These are phyloP conservation scores for Nicotiana knightiana DNA, from an alignment of 257 asterid genomes.

Conservation along the genomic window DNA sequence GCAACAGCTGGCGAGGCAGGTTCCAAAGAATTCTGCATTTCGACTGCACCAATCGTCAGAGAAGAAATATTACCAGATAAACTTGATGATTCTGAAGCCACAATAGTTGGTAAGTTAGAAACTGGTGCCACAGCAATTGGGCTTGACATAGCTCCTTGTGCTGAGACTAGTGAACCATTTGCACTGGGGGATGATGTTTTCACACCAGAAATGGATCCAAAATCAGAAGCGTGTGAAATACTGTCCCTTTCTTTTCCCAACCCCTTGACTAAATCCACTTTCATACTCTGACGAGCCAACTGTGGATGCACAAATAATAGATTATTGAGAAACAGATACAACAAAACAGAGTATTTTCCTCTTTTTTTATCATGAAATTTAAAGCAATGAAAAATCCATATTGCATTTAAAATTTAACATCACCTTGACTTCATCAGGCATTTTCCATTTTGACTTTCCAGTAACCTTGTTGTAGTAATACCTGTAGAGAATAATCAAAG, in stretches of 20 bases:
- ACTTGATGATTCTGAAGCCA: slow-evolving; percentile 38
- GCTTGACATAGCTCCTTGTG: slow-evolving; percentile 43
- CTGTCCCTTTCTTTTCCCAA: slow-evolving; percentile 31
- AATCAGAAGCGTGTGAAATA: slow-evolving; percentile 29
- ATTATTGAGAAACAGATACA: slow-evolving; percentile 13
- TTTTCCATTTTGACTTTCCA: slow-evolving; percentile 70
- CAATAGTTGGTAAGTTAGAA: slow-evolving; percentile 31
- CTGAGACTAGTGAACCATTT: slow-evolving; percentile 28
- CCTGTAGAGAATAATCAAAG: slow-evolving; percentile 33
- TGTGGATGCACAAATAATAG: slow-evolving; percentile 17
- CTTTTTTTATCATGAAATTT: not conserved
- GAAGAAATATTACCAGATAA: slow-evolving; percentile 40
- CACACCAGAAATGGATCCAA: slow-evolving; percentile 37
- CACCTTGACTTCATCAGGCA: slow-evolving; percentile 91
- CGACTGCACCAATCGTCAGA: slow-evolving; percentile 28
- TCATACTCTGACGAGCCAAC: slow-evolving; percentile 68
- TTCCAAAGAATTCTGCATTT: slow-evolving; percentile 33
- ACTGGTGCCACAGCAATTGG: slow-evolving; percentile 50
- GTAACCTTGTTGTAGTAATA: slow-evolving; percentile 65
- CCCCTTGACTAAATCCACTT: slow-evolving; percentile 28
- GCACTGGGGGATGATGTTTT: slow-evolving; percentile 29
- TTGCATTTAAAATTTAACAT: slow-evolving; percentile 19
- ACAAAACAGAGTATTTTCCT: not conserved
- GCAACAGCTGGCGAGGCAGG: slow-evolving; percentile 32
- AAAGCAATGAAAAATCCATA: slow-evolving; percentile 9